Conservation (phyloP, 805 yeast species). For the Myxozyma neotropica region DNA sequence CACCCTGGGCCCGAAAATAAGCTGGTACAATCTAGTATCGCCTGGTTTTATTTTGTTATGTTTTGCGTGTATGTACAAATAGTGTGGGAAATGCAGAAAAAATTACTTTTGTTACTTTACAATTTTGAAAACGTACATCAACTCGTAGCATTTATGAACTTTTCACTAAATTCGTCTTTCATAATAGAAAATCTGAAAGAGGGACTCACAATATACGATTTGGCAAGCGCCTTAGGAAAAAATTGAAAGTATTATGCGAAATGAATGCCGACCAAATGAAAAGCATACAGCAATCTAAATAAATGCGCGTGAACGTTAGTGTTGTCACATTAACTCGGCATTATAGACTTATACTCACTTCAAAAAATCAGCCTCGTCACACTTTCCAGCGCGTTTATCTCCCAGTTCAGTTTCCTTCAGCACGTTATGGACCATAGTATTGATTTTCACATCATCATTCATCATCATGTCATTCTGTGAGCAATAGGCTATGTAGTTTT, state of each 20-base stretch:
- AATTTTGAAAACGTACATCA: too few relatives aligned
- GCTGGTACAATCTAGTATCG: neutral
- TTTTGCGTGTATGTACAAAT: neutral
- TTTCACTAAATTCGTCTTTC: too few relatives aligned
- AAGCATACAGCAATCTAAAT: constrained; percentile 68
- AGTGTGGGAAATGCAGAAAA: neutral
- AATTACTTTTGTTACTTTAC: neutral
- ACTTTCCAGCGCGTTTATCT: constrained; percentile 87
- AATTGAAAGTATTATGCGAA: constrained; percentile 64
- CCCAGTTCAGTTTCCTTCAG: constrained; percentile 76
- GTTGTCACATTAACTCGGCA: neutral
- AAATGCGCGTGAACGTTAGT: neutral
- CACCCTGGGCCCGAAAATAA: constrained; percentile 30
- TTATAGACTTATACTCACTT: constrained; percentile 34
- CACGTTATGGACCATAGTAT: constrained; percentile 68
- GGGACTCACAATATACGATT: too few relatives aligned
- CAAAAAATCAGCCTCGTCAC: constrained; percentile 93
- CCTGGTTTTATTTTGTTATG: neutral
- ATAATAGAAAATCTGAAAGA: too few relatives aligned
- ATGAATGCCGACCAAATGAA: constrained; percentile 96
- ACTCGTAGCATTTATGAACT: neutral
- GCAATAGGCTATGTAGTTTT: constrained; percentile 81
- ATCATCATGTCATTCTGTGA: constrained; percentile 51
- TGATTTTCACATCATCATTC: constrained; percentile 45
- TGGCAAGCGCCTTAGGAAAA: too few relatives aligned